These are phyloP conservation scores for Pythium utonaiense DNA, from an alignment of 352 stramenopile species.

Conservation along the genomic window DNA sequence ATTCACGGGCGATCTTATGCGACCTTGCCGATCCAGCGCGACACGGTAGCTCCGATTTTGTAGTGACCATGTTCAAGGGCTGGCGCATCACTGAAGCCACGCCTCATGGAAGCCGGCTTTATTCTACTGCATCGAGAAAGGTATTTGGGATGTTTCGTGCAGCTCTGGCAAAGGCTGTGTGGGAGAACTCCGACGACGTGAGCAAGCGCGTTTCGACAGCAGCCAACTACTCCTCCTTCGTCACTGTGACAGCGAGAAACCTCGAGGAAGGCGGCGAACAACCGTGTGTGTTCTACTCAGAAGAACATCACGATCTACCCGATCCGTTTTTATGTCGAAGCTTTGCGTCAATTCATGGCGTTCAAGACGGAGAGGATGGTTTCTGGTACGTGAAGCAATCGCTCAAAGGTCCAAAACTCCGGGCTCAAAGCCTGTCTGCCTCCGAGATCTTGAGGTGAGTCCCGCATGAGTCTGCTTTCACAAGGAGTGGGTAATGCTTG, in stretches of 20 bases:
- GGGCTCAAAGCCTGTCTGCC: not conserved
- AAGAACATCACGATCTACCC: slow-evolving; percentile 18
- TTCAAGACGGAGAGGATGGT: not conserved
- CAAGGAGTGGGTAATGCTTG: no score
- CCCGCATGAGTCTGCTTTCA: not conserved
- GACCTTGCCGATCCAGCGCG: not conserved
- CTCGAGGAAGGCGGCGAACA: slow-evolving; percentile 1
- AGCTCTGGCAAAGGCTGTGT: slow-evolving; percentile 4
- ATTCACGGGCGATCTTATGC: not conserved
- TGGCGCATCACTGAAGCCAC: slow-evolving; percentile 17
- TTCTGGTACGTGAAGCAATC: slow-evolving; percentile 25
- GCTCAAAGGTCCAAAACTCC: not conserved
- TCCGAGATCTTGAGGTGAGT: slow-evolving; percentile 21
- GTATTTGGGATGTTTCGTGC: not conserved
- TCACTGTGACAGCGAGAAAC: not conserved
- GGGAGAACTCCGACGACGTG: slow-evolving; percentile 11
- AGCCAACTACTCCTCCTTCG: slow-evolving; percentile 6
- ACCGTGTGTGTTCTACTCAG: slow-evolving; percentile 14
- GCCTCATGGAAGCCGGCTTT: slow-evolving; percentile 6
- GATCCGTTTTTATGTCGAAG: slow-evolving; percentile 16
- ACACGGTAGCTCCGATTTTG: not conserved
- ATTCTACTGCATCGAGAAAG: slow-evolving; percentile 6
- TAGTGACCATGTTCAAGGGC: slow-evolving; percentile 8
- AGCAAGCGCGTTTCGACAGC: slow-evolving; percentile 7
- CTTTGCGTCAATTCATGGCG: slow-evolving; percentile 18